Base-by-base conservation (phyloP, 2,329 filamentous ascomycete species). In the Keithomyces neogunnii region DNA sequence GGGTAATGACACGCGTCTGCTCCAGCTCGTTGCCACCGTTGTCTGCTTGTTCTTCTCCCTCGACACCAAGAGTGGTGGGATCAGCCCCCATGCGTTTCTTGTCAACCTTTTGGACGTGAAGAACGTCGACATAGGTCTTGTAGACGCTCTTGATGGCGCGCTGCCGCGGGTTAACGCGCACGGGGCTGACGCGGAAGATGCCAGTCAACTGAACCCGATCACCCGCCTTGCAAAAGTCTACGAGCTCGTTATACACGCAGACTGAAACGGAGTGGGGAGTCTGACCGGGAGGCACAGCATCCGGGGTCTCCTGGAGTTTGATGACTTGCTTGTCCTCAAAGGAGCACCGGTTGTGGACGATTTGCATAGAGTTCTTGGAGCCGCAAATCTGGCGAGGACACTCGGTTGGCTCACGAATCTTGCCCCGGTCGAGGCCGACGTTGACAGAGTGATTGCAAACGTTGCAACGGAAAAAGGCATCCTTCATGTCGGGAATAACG, bases 281-380 rank as follows among this genome's bases (percentile, higher is more conserved):
- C 70, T 99, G 93, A 19, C 93, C 93, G 58, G 96, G 87, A 47
- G 93, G 93, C 19, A 99, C 87, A 38, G 84, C 89, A 67, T 99
- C 93, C 0, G 93, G 93, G 0, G 93, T 99, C 69, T 99, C 93
- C 69, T 99, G 93, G 40, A 99, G 77, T 69, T 99, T 99, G 72
- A 99, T 96, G 53, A 99, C 89, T 67, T 99, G 93, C 74, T 99
- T 99, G 67, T 99, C 93, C 51, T 91, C 86, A 63, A 99, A 99
- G 7, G 82, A 81, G 59, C 90, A 97, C 54, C 93, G 85, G 69
- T 99, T 99, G 74, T 99, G 93, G 26, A 97, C 80, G 59, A 99
- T 95, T 64, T 96, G 89, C 92, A 99, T 97, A 2, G 92, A 96
- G 71, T 99, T 97, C 65, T 85, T 87, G 50, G 86, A 84, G 47